These are phyloP conservation scores for Melianthus villosus DNA, from an alignment of 441 rosid species.

Conservation along the genomic window DNA sequence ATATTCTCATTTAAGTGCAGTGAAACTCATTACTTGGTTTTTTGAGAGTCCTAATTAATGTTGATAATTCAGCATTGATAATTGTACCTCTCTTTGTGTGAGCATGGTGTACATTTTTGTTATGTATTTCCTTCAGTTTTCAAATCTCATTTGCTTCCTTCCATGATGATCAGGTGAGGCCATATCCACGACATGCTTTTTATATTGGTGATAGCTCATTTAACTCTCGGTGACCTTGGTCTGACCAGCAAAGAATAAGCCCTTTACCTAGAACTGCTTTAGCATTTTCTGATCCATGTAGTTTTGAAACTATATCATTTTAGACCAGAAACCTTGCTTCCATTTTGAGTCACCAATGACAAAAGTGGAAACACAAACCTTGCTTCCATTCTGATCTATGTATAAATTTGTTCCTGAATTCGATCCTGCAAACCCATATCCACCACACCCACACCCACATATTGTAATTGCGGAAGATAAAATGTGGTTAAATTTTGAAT, in stretches of 20 bases:
- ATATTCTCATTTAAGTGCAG: neutral
- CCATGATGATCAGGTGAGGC: slow-evolving; percentile 53
- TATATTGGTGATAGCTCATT: slow-evolving; percentile 24
- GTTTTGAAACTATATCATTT: too few relatives aligned
- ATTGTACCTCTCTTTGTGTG: neutral
- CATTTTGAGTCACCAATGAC: too few relatives aligned
- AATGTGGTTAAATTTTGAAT: too few relatives aligned
- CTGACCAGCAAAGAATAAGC: slow-evolving; percentile 64
- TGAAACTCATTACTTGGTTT: neutral
- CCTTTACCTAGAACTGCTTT: slow-evolving; percentile 52
- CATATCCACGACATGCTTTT: slow-evolving; percentile 56
- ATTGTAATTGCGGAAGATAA: too few relatives aligned
- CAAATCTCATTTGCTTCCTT: slow-evolving; percentile 5
- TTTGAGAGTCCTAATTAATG: neutral
- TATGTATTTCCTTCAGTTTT: neutral
- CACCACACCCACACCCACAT: too few relatives aligned
- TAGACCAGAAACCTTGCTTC: too few relatives aligned
- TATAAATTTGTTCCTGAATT: too few relatives aligned
- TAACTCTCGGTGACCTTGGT: slow-evolving; percentile 46
- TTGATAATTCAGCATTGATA: neutral
- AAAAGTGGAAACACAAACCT: too few relatives aligned
- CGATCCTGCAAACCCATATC: too few relatives aligned
- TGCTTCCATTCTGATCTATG: too few relatives aligned
- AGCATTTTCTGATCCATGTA: too few relatives aligned
- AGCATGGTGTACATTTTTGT: too few relatives aligned